Percentiles rank a stretch among this genome's conserved stretches.
Evolutionary conservation across 768 basidiomycete genomes (phyloP).

Genomic region (Boletus tylopilopsis): DNA sequence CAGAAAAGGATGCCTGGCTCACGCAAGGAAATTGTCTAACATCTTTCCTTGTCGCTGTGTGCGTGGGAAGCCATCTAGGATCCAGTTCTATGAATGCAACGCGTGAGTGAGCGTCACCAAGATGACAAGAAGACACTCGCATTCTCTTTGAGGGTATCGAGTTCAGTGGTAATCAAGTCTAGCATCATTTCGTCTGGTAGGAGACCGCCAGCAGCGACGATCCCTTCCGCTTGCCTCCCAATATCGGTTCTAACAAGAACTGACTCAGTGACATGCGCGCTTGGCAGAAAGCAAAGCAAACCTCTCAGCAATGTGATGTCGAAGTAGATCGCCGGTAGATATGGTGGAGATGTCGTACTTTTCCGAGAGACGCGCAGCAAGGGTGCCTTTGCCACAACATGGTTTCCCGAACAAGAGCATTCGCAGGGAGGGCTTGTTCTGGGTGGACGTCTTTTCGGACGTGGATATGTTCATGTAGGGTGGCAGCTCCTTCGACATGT

Average conservation of each 20-base stretch:
- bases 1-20: constrained; percentile 17
- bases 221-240: constrained; percentile 69
- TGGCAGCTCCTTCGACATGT: constrained; percentile 39
- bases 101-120: constrained; percentile 1
- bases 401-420: constrained; percentile 56
- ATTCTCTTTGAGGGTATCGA: constrained; percentile 61
- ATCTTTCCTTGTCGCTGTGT: constrained; percentile 77
- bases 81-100: constrained; percentile 64
- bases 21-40: constrained; percentile 71
- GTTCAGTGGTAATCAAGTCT: constrained; percentile 65
- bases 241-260: constrained; percentile 52
- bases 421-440: constrained; percentile 31
- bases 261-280: neutral
- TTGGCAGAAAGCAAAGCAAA: constrained; percentile 22
- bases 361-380: constrained; percentile 64
- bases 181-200: constrained; percentile 78
- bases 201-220: constrained; percentile 73
- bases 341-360: constrained; percentile 72
- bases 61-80: constrained; percentile 88
- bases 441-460: constrained; percentile 20
- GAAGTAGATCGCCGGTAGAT: constrained; percentile 80
- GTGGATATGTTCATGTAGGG: constrained; percentile 41
- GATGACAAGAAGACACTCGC: constrained; percentile 33
- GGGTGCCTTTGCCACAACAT: constrained; percentile 80
- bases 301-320: constrained; percentile 74